Evolutionary conservation across 2,329 filamentous ascomycete species (phyloP).

Genomic region (Didymella pinodella): DNA sequence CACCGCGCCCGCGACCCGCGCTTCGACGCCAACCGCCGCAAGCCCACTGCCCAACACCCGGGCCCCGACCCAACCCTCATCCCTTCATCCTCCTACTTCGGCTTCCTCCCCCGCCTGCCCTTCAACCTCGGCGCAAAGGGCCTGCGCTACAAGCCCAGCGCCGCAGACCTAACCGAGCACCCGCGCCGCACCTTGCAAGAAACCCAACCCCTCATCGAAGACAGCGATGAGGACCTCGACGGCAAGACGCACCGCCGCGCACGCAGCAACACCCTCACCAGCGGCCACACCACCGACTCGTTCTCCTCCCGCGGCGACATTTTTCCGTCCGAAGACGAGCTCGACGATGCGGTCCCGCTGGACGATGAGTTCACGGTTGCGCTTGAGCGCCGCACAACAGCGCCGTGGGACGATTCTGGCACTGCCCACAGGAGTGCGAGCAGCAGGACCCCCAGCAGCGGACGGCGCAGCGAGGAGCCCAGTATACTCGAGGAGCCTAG

Average conservation of each 20-base stretch:
- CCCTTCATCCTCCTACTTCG: constrained; percentile 82
- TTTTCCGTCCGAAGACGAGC: constrained; percentile 87
- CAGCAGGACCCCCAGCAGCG: constrained; percentile 5
- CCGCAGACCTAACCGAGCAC: constrained; percentile 88
- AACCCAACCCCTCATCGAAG: constrained; percentile 74
- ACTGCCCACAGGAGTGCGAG: background rate
- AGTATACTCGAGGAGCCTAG: background rate
- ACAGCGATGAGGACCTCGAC: constrained; percentile 58
- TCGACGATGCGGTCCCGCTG: constrained; percentile 87
- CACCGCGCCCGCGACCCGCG: constrained; percentile 62
- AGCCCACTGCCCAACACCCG: constrained; percentile 63
- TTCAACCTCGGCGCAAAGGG: constrained; percentile 82
- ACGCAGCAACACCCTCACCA: constrained; percentile 80
- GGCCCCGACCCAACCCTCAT: constrained; percentile 83
- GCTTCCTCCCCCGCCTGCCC: constrained; percentile 83
- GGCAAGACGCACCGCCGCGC: constrained; percentile 59
- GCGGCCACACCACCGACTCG: constrained; percentile 83
- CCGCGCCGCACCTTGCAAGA: constrained; percentile 67
- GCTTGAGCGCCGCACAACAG: constrained; percentile 73
- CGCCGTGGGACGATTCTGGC: constrained; percentile 42
- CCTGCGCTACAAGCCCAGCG: constrained; percentile 86
- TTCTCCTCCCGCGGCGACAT: constrained; percentile 87
- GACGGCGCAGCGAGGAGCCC: constrained; percentile 1
- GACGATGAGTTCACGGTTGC: constrained; percentile 91
- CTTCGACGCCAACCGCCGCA: constrained; percentile 54